These are phyloP conservation scores for Sonneratia alba DNA, from an alignment of 345 rosid species.

Conservation along the genomic window DNA sequence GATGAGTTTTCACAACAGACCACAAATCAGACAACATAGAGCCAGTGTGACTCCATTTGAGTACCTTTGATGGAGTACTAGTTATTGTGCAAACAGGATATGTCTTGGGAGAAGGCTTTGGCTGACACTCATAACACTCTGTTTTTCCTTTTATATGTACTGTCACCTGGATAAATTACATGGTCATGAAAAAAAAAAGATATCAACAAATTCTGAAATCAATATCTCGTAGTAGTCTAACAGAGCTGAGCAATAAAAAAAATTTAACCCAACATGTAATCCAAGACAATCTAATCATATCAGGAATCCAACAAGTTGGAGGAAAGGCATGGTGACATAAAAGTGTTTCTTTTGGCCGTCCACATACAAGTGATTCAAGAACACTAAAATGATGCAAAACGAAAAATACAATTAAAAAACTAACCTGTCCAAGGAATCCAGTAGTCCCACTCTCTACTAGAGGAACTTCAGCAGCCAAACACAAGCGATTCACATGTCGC, in stretches of 20 bases:
- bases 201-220: neutral
- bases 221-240: neutral
- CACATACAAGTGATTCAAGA: neutral
- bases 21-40: neutral
- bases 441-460: constrained; percentile 98
- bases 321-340: neutral
- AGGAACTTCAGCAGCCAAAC: constrained; percentile 93
- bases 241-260: neutral
- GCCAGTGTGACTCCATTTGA: neutral
- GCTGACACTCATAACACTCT: constrained; percentile 94
- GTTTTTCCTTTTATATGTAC: constrained; percentile 89
- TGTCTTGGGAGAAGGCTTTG: constrained; percentile 92
- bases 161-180: constrained; percentile 45
- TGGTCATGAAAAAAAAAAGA: neutral
- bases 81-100: constrained; percentile 99
- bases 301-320: neutral
- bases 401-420: neutral
- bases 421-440: constrained; percentile 94
- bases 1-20: neutral
- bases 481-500: constrained; percentile 96
- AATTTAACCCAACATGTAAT: neutral
- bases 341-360: no score
- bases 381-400: neutral
- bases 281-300: neutral
- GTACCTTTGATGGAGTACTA: constrained; percentile 97